phyloP scores from a whole-genome alignment of 306 rosid genomes.

The cucumber (Cucumis sativus) region DNA sequence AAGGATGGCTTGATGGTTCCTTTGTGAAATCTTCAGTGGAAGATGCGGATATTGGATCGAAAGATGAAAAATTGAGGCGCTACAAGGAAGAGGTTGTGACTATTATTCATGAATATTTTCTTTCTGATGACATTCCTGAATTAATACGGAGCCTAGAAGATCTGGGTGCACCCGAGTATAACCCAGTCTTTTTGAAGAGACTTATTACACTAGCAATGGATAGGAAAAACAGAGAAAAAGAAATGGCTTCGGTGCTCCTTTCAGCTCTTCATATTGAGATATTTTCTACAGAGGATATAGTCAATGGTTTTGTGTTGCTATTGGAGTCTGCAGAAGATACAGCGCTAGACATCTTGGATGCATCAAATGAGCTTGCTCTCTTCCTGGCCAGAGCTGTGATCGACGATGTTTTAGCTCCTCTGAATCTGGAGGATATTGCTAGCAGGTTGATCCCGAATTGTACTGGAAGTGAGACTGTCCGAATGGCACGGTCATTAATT shows the following conservation, averaged over 20 bases:
- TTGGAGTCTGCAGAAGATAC: conserved; percentile 93
- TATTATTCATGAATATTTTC: conserved; percentile 86
- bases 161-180: conserved; percentile 64
- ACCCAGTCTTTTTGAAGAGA: conserved; percentile 83
- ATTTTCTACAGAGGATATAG: conserved; percentile 85
- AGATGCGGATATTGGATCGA: conserved; percentile 40
- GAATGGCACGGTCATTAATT: conserved; percentile 61
- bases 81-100: conserved; percentile 78
- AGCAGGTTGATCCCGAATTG: conserved; percentile 46
- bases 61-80: conserved; percentile 50
- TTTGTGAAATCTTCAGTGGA: conserved; percentile 40
- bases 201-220: conserved; percentile 92
- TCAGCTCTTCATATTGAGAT: conserved; percentile 95
- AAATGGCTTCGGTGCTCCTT: conserved; percentile 94
- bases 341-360: conserved; percentile 83
- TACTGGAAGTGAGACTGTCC: conserved; percentile 77
- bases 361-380: conserved; percentile 91
- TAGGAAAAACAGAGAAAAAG: conserved; percentile 93
- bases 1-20: conserved; percentile 94
- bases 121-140: conserved; percentile 93
- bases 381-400: conserved; percentile 93
- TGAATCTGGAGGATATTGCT: conserved; percentile 79
- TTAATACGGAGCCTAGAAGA: conserved; percentile 84
- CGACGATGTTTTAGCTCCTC: conserved; percentile 85
- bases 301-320: conserved; percentile 73